Evolutionary conservation across 148 eudicot genomes (phyloP), one percentile per base, ranked within the genome.

Genomic region (Rhododendron williamsianum): DNA sequence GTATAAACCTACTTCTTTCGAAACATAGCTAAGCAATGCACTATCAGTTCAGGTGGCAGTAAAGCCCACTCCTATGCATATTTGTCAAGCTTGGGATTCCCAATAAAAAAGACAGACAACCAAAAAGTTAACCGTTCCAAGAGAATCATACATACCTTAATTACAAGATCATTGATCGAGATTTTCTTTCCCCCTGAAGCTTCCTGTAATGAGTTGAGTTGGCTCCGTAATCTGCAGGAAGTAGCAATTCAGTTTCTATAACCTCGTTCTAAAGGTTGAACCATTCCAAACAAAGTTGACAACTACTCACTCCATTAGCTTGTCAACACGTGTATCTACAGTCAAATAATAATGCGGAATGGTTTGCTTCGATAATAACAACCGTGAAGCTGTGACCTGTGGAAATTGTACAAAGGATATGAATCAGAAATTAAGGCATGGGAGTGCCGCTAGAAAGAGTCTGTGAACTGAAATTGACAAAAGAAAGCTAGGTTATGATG

Each of bases 111-210:
- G 21, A 48, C 2, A 16, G 80, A 51, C 69, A 35, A 18, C 67
- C 85, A 83, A 36, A 49, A 82, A 76, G 33, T 8, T 2, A 69
- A 69, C 36, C 5, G 23, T 79, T 84, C 48, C 73, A 56, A 38
- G 23, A 63, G 77, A 43, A 67, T 7, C 36, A 13, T 27, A 54
- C 15, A 86, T 91, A 95, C 99, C 99, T 97, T 97, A 81, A 97
- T 93, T 43, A 97, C 99, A 89, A 95, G 98, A 90, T 97, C 99
- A 81, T 95, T 97, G 48, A 97, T 89, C 71, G 99, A 95, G 82
- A 97, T 89, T 83, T 93, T 90, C 93, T 95, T 97, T 82, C 98
- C 98, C 27, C 98, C 99, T 85, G 99, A 94, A 89, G 96, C 95
- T 89, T 97, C 99, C 92, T 95, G 98, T 76, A 95, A 48, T 49